Evolutionary conservation across 1,284 basidiomycete genomes (phyloP).

Genomic region (Ganoderma sinense): DNA sequence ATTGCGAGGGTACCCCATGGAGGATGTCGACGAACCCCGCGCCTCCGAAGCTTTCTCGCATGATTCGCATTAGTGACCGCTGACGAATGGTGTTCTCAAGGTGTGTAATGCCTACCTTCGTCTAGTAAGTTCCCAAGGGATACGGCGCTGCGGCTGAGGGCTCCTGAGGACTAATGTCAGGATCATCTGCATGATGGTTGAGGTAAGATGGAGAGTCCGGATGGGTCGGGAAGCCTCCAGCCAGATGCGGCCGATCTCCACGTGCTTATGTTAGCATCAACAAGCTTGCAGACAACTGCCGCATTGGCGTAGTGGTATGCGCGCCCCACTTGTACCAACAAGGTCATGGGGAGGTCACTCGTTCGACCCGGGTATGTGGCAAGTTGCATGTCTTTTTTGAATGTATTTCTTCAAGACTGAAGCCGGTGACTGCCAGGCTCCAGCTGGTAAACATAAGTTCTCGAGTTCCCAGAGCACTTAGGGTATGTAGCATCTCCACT

Average conservation of each 20-base stretch:
- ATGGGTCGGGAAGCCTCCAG: neutral
- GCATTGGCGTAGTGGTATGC: constrained; percentile 46
- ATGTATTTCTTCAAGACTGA: too few relatives aligned
- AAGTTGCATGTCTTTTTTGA: constrained; percentile 18
- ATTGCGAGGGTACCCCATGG: neutral
- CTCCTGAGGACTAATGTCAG: neutral
- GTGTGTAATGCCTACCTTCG: neutral
- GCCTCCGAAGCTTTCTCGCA: neutral
- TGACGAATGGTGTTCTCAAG: neutral
- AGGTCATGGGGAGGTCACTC: constrained; percentile 42
- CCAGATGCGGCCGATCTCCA: neutral
- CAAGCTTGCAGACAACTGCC: constrained; percentile 23
- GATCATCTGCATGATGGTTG: neutral
- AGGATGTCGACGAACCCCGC: neutral
- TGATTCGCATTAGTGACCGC: neutral
- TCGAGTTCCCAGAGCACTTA: too few relatives aligned
- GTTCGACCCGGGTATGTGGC: constrained; percentile 45
- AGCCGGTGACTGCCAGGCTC: too few relatives aligned
- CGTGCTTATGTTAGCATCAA: neutral
- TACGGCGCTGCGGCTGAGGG: neutral
- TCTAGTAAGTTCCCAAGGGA: neutral
- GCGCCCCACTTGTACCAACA: constrained; percentile 43
- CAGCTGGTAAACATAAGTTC: too few relatives aligned
- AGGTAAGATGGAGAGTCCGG: neutral
- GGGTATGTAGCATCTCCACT: too few relatives aligned